Evolutionary conservation across 768 basidiomycete species (phyloP).

Genomic region (Suillus plorans): DNA sequence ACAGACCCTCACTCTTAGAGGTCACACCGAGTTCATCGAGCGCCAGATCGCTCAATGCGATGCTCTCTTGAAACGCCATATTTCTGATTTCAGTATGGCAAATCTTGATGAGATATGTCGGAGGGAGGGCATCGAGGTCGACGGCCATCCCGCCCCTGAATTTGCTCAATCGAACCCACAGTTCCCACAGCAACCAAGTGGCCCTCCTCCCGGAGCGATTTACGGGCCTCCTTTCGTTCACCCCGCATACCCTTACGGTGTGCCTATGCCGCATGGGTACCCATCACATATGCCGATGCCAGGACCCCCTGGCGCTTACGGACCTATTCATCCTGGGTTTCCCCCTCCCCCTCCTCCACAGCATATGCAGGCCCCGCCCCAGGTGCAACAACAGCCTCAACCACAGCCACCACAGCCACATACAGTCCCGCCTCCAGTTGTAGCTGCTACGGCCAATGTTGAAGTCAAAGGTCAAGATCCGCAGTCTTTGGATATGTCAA

Average conservation of each 20-base stretch:
- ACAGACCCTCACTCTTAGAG: constrained; percentile 82
- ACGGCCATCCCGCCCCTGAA: constrained; percentile 25
- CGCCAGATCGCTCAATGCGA: constrained; percentile 77
- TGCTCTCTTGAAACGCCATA: constrained; percentile 72
- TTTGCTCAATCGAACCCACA: constrained; percentile 32
- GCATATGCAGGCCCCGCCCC: constrained; percentile 36
- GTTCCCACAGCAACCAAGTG: constrained; percentile 28
- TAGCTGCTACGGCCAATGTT: constrained; percentile 21
- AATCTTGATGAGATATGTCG: constrained; percentile 63
- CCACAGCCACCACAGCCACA: constrained; percentile 34
- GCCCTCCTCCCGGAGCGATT: constrained; percentile 28
- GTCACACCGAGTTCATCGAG: constrained; percentile 82
- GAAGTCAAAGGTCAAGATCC: constrained; percentile 77
- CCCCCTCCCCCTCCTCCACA: constrained; percentile 38
- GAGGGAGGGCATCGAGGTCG: constrained; percentile 65
- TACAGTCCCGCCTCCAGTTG: constrained; percentile 23
- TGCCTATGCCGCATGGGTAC: constrained; percentile 43
- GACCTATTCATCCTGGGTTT: constrained; percentile 60
- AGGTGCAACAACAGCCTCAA: constrained; percentile 36
- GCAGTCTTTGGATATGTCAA: constrained; percentile 76
- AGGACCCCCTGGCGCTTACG: constrained; percentile 44
- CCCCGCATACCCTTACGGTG: constrained; percentile 44
- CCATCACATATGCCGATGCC: constrained; percentile 43
- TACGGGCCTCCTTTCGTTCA: constrained; percentile 39
- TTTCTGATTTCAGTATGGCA: constrained; percentile 65